These are phyloP conservation scores for Quercus agrifolia DNA, from an alignment of 306 rosid species.

Conservation along the genomic window DNA sequence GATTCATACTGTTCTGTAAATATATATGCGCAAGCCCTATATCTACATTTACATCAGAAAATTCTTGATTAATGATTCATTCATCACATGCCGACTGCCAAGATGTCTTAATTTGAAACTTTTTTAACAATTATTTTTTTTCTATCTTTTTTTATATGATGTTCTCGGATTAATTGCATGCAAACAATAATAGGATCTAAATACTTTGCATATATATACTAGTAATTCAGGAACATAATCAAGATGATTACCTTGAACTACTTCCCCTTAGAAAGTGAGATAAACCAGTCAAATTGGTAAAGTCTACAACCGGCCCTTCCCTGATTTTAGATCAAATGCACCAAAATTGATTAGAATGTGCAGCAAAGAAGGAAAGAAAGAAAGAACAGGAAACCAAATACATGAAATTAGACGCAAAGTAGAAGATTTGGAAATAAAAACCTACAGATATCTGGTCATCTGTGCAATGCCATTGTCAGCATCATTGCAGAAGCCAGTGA, in stretches of 20 bases:
- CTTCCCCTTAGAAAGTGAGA: background rate
- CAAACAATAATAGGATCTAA: background rate
- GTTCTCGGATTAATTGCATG: background rate
- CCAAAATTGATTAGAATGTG: background rate
- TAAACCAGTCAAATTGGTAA: background rate
- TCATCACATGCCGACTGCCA: background rate
- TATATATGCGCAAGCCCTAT: no score
- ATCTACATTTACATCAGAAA: no score
- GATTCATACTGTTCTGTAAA: no score
- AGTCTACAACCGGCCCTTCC: conserved; percentile 1
- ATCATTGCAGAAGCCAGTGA: background rate
- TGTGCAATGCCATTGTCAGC: background rate
- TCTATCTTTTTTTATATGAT: background rate
- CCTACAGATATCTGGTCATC: background rate
- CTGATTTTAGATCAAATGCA: conserved; percentile 3
- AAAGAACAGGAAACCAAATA: background rate
- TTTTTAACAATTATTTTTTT: background rate
- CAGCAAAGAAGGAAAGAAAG: background rate
- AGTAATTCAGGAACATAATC: background rate
- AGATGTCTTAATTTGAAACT: background rate
- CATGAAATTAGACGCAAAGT: background rate
- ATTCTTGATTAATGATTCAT: background rate
- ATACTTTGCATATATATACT: no score
- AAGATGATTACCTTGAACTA: conserved; percentile 10
- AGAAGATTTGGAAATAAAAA: background rate